A percentile compares a stretch with the other conserved stretches of the same genome.
phyloP scores from a whole-genome alignment of 23 red algal genomes.

The Chondrus crispus region DNA sequence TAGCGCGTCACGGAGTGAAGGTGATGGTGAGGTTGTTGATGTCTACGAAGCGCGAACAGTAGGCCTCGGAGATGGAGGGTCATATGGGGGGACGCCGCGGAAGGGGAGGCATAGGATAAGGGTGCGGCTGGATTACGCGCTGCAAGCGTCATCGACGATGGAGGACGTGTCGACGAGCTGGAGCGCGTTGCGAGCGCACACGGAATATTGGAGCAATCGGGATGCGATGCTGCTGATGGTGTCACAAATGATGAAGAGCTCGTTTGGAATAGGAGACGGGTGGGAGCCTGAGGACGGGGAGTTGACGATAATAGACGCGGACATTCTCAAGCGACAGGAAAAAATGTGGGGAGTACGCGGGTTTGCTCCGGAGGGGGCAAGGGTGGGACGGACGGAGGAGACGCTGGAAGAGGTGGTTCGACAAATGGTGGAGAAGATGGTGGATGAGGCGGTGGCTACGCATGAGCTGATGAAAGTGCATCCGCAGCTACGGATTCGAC shows the following conservation, averaged over 20 bases:
- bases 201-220: slow-evolving; percentile 76
- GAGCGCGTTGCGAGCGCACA: slow-evolving; percentile 75
- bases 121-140: slow-evolving; percentile 48
- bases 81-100: background rate
- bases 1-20: background rate
- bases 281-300: background rate
- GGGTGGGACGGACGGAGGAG: background rate
- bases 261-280: slow-evolving; percentile 17
- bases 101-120: too few relatives aligned
- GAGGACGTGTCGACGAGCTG: slow-evolving; percentile 77
- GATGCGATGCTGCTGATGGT: slow-evolving; percentile 74
- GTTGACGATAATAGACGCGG: background rate
- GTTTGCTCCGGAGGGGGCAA: background rate
- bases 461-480: slow-evolving; percentile 49
- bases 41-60: background rate
- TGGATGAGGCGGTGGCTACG: slow-evolving; percentile 50
- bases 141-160: slow-evolving; percentile 71
- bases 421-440: slow-evolving; percentile 37
- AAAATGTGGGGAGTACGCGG: background rate
- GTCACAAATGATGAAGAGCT: slow-evolving; percentile 41
- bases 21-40: background rate
- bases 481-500: slow-evolving; percentile 17
- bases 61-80: background rate
- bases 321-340: background rate
- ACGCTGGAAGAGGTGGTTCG: slow-evolving; percentile 11